Conservation (phyloP, 1,284 basidiomycete genomes). For the Puccinia triticina region DNA sequence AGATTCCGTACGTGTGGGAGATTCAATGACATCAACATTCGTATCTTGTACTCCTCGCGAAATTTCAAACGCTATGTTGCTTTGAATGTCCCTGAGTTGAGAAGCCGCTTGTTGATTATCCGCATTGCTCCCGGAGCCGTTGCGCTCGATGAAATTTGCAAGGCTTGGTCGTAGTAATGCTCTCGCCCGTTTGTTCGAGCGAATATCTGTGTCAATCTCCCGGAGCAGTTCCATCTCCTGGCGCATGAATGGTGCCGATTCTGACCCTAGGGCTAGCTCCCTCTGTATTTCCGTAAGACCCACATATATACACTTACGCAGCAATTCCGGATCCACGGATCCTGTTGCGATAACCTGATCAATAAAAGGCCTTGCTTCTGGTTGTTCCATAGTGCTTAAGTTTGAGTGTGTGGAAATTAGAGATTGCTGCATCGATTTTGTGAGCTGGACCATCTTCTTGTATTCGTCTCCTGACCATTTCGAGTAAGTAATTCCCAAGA, state of each 20-base stretch:
- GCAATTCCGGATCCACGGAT: constrained; percentile 55
- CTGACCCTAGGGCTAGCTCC: constrained; percentile 5
- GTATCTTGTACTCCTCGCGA: background rate
- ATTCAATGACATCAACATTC: background rate
- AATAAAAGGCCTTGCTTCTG: constrained; percentile 57
- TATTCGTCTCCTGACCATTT: constrained; percentile 60
- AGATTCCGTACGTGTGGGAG: background rate
- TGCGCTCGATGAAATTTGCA: background rate
- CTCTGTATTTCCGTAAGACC: constrained; percentile 57
- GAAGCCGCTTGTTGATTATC: background rate
- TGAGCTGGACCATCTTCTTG: constrained; percentile 56
- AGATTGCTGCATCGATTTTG: constrained; percentile 58
- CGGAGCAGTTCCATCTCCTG: constrained; percentile 25
- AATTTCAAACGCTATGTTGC: constrained; percentile 23
- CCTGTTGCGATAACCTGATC: constrained; percentile 57
- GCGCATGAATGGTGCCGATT: background rate
- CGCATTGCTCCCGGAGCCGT: background rate
- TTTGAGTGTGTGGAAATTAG: constrained; percentile 59
- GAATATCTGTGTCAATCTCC: constrained; percentile 12
- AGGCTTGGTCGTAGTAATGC: background rate
- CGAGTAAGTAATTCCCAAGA: constrained; percentile 60
- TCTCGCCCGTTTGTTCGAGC: background rate
- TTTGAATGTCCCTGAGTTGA: constrained; percentile 6
- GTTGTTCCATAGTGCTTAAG: constrained; percentile 55
- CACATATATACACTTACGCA: constrained; percentile 55